These are phyloP conservation scores for Trichomonascaceae sp. DNA, from an alignment of 1,139 yeast genomes.

Conservation along the genomic window DNA sequence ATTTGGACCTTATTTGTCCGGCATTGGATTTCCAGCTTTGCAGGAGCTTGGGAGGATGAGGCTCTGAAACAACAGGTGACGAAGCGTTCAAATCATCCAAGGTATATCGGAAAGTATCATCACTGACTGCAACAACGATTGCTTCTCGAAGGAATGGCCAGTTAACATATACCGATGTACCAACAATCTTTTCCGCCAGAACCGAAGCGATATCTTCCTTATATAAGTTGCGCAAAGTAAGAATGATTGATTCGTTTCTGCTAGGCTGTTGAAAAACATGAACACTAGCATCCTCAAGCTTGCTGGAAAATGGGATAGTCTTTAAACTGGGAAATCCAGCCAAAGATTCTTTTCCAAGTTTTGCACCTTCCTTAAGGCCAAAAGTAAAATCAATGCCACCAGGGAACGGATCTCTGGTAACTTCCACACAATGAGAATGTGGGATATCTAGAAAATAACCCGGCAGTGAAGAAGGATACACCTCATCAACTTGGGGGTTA, in stretches of 20 bases:
- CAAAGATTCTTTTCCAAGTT: conserved; percentile 58
- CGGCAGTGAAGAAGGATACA: conserved; percentile 74
- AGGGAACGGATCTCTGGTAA: conserved; percentile 30
- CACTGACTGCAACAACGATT: conserved; percentile 58
- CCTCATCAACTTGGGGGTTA: conserved; percentile 68
- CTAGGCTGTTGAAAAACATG: conserved; percentile 82
- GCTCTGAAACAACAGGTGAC: conserved; percentile 9
- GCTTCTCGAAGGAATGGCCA: conserved; percentile 92
- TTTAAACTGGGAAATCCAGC: conserved; percentile 89
- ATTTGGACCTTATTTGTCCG: conserved; percentile 33
- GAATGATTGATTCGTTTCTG: conserved; percentile 72
- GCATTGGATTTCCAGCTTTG: conserved; percentile 38
- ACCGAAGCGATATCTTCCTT: conserved; percentile 42
- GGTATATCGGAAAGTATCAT: conserved; percentile 47
- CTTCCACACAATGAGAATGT: conserved; percentile 70
- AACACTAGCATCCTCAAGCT: conserved; percentile 56
- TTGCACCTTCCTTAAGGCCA: conserved; percentile 65
- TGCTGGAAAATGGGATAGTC: conserved; percentile 56
- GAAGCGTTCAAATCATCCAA: conserved; percentile 27
- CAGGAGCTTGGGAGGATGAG: conserved; percentile 37
- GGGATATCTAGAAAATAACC: conserved; percentile 72
- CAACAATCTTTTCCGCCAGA: conserved; percentile 55
- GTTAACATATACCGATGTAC: conserved; percentile 60
- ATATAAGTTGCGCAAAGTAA: conserved; percentile 52
- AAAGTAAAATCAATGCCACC: conserved; percentile 36